A percentile compares a stretch with the other conserved stretches of the same genome.
phyloP scores from a whole-genome alignment of 306 rosid species.

The Prunus kanzakura region DNA sequence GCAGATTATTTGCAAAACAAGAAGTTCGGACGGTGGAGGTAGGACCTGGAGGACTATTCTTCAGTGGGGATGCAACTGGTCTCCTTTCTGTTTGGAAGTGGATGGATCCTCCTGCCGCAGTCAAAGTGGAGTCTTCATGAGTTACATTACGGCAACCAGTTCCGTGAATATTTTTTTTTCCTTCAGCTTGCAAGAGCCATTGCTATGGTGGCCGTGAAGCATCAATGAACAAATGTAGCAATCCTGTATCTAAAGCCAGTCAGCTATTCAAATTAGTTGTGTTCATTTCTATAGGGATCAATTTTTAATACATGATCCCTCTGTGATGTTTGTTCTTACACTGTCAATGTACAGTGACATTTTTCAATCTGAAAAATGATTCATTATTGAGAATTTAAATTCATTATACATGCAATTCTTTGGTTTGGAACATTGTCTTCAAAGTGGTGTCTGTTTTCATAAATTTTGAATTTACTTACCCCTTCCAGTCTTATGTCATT shows the following conservation, averaged over 20 bases:
- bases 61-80: slow-evolving; percentile 45
- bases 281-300: not conserved
- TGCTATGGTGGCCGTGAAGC: not conserved
- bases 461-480: too few relatives aligned
- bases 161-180: not conserved
- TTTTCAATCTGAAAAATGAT: not conserved
- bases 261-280: not conserved
- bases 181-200: not conserved
- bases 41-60: slow-evolving; percentile 38
- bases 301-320: not conserved
- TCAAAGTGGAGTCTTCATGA: slow-evolving; percentile 2
- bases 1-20: slow-evolving; percentile 31
- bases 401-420: not conserved
- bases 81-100: slow-evolving; percentile 34
- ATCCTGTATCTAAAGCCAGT: not conserved
- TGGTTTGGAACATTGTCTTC: not conserved
- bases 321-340: not conserved
- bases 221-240: not conserved
- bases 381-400: not conserved
- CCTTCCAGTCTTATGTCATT: too few relatives aligned
- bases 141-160: not conserved
- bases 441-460: not conserved
- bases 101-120: slow-evolving; percentile 3
- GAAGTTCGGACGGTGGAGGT: slow-evolving; percentile 17
- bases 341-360: not conserved